A percentile compares a stretch with the other conserved stretches of the same genome.
Conservation (phyloP, 352 stramenopile genomes). For the Detonula confervacea region DNA sequence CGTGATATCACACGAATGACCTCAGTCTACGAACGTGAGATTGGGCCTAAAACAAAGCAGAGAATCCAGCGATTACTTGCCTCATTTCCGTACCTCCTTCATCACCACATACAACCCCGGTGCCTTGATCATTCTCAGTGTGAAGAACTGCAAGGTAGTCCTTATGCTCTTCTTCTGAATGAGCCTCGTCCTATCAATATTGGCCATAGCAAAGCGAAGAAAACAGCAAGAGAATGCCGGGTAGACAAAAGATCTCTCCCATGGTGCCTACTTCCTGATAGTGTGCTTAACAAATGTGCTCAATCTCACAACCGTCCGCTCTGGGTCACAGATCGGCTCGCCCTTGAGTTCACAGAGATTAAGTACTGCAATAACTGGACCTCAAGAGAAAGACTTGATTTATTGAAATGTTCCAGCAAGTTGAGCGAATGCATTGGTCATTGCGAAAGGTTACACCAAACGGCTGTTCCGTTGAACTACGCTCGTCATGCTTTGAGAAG, state of each 20-base stretch:
- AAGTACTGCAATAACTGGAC: constrained; percentile 84
- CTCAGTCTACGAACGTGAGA: constrained; percentile 81
- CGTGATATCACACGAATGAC: constrained; percentile 80
- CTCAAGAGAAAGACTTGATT: constrained; percentile 83
- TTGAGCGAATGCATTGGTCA: constrained; percentile 80
- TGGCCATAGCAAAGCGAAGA: no score
- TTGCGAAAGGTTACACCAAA: constrained; percentile 89
- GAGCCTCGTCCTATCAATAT: no score
- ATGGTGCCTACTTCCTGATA: no score
- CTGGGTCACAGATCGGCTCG: constrained; percentile 82
- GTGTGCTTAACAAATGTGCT: constrained; percentile 69
- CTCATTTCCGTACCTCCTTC: constrained; percentile 83
- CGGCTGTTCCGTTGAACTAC: constrained; percentile 88
- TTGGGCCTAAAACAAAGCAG: constrained; percentile 72
- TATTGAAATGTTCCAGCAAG: constrained; percentile 85
- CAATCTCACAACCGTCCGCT: constrained; percentile 80
- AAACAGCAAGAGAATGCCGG: constrained; percentile 71
- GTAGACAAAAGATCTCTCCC: constrained; percentile 65
- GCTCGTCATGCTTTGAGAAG: constrained; percentile 85
- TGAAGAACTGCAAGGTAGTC: no score
- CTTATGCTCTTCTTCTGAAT: constrained; percentile 66
- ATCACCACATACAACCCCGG: constrained; percentile 81
- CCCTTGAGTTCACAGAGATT: constrained; percentile 72
- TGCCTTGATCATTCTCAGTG: no score
- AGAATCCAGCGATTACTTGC: constrained; percentile 73